phyloP scores from a whole-genome alignment of 306 rosid genomes.

The Urtica urens region DNA sequence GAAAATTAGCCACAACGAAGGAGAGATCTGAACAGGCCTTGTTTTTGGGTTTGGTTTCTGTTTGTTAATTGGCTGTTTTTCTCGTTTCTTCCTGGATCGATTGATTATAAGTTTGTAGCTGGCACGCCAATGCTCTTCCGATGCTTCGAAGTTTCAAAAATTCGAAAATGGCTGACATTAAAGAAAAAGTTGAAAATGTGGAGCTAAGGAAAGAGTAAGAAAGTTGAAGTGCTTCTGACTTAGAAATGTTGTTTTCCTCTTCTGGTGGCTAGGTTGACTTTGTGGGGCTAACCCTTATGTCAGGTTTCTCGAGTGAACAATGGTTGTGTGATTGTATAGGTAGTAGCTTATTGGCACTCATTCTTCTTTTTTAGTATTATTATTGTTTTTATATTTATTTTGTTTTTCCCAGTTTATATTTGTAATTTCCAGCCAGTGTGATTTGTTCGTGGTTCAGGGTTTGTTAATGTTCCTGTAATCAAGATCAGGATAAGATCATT shows the following conservation, averaged over 20 bases:
- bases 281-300: conserved; percentile 74
- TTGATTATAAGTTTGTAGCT: conserved; percentile 55
- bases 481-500: conserved; percentile 45
- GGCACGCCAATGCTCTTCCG: conserved; percentile 40
- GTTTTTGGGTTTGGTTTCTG: conserved; percentile 25
- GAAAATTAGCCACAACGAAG: conserved; percentile 18
- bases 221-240: conserved; percentile 71
- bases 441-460: conserved; percentile 50
- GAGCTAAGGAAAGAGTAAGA: conserved; percentile 21
- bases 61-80: conserved; percentile 12
- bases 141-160: conserved; percentile 29
- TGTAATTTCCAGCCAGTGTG: conserved; percentile 83
- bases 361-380: conserved; percentile 9
- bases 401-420: conserved; percentile 42
- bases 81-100: conserved; percentile 34
- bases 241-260: conserved; percentile 45
- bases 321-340: conserved; percentile 88
- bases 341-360: conserved; percentile 41
- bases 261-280: conserved; percentile 64
- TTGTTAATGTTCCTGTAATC: conserved; percentile 78
- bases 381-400: neutral
- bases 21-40: conserved; percentile 25
- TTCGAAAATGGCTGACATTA: conserved; percentile 6
- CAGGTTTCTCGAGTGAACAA: conserved; percentile 49
- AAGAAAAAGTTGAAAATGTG: conserved; percentile 18